phyloP scores from a whole-genome alignment of 2,329 filamentous ascomycete genomes.

The Ascochyta pisi region DNA sequence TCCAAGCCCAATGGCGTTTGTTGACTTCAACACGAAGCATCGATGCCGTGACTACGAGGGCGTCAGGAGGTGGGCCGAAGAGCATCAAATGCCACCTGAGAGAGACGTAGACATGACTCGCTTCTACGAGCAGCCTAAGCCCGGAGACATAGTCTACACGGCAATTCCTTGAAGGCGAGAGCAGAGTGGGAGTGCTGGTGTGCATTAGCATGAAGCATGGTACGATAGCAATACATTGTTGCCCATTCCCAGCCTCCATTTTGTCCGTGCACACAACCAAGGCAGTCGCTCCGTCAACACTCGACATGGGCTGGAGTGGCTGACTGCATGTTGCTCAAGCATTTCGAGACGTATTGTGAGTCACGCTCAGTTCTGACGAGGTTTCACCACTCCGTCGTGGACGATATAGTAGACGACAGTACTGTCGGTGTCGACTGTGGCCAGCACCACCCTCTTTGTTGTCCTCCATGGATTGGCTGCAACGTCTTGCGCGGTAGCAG shows the following conservation, averaged over 20 bases:
- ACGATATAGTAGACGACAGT: slow-evolving; percentile 85
- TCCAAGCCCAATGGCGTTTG: slow-evolving; percentile 60
- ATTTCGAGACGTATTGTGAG: not conserved
- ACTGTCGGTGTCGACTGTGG: slow-evolving; percentile 78
- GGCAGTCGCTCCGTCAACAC: not conserved
- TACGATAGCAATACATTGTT: slow-evolving; percentile 3
- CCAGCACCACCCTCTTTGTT: slow-evolving; percentile 74
- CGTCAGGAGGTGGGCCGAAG: slow-evolving; percentile 61
- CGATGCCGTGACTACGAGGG: slow-evolving; percentile 65
- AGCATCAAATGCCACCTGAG: slow-evolving; percentile 56
- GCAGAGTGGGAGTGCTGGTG: slow-evolving; percentile 7
- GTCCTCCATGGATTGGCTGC: slow-evolving; percentile 52
- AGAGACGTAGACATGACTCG: slow-evolving; percentile 49
- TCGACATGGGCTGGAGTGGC: not conserved
- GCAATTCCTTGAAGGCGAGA: slow-evolving; percentile 34
- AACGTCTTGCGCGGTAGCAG: slow-evolving; percentile 15
- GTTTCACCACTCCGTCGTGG: slow-evolving; percentile 87
- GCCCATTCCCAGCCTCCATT: slow-evolving; percentile 8
- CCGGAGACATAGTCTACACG: slow-evolving; percentile 38
- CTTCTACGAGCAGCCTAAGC: slow-evolving; percentile 53
- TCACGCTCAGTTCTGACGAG: slow-evolving; percentile 72
- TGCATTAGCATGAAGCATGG: slow-evolving; percentile 16
- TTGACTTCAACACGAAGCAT: slow-evolving; percentile 69
- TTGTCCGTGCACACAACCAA: not conserved
- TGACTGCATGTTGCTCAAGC: not conserved